Conservation (phyloP, 345 rosid species). For the Eucalyptus marginata region DNA sequence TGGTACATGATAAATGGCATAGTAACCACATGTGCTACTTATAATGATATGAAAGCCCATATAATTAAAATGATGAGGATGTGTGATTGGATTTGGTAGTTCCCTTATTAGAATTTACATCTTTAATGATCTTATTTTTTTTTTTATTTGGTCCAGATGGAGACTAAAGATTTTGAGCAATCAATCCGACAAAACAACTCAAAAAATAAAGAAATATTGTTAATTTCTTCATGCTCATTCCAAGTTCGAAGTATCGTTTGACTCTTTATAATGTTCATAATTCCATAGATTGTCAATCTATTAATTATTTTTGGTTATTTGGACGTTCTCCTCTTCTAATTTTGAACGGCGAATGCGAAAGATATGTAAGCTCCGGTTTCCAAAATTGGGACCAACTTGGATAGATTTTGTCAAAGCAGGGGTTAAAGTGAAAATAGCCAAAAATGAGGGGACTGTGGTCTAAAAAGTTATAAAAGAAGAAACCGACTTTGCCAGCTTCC, state of each 20-base stretch:
- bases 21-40: neutral
- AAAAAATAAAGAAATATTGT: neutral
- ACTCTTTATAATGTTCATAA: neutral
- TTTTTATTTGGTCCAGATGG: fast-evolving
- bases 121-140: neutral
- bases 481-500: neutral
- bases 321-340: neutral
- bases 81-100: neutral
- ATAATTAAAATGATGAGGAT: neutral
- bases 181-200: neutral
- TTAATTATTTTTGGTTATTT: neutral
- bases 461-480: neutral
- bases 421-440: neutral
- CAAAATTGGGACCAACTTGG: neutral
- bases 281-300: neutral
- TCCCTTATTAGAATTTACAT: neutral
- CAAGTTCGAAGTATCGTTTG: neutral
- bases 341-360: neutral
- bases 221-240: neutral
- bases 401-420: neutral
- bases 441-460: neutral
- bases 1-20: neutral
- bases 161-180: neutral
- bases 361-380: neutral
- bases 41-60: neutral